These are phyloP conservation scores for Fraxinus anomala DNA, from an alignment of 257 asterid species.

Conservation along the genomic window DNA sequence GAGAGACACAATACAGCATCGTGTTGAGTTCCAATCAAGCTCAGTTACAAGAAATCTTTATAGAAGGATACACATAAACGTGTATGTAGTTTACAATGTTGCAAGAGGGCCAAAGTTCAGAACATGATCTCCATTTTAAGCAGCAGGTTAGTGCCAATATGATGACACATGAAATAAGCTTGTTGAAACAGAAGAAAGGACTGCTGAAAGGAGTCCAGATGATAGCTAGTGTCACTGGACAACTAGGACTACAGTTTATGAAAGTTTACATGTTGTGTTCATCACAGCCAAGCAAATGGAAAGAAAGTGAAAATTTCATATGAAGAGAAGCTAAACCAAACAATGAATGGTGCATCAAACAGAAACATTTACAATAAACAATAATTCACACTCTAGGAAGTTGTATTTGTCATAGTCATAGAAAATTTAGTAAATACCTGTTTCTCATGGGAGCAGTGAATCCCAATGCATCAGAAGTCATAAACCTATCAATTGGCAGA, in stretches of 20 bases:
- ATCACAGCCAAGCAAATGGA: neutral
- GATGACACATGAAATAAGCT: neutral
- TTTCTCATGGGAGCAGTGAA: slow-evolving; percentile 94
- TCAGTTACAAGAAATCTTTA: too few species aligned
- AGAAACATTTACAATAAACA: neutral
- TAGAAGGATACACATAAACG: slow-evolving; percentile 37
- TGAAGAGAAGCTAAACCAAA: neutral
- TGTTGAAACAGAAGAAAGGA: neutral
- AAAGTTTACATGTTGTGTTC: neutral
- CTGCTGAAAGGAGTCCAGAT: neutral
- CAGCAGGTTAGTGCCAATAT: neutral
- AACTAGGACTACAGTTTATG: neutral
- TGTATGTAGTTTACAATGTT: neutral
- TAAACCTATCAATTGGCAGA: slow-evolving; percentile 91
- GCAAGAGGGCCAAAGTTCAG: neutral
- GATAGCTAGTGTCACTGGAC: neutral
- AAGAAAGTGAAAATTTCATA: neutral
- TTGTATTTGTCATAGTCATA: neutral
- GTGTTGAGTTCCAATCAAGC: too few species aligned
- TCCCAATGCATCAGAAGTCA: slow-evolving; percentile 88
- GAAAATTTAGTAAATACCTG: slow-evolving; percentile 51
- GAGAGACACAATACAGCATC: too few species aligned
- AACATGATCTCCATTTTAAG: neutral
- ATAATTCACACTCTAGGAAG: neutral
- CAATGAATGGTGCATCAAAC: neutral